These are phyloP conservation scores for Laetiporus sulphureus DNA, from an alignment of 1,284 basidiomycete genomes.

Conservation along the genomic window DNA sequence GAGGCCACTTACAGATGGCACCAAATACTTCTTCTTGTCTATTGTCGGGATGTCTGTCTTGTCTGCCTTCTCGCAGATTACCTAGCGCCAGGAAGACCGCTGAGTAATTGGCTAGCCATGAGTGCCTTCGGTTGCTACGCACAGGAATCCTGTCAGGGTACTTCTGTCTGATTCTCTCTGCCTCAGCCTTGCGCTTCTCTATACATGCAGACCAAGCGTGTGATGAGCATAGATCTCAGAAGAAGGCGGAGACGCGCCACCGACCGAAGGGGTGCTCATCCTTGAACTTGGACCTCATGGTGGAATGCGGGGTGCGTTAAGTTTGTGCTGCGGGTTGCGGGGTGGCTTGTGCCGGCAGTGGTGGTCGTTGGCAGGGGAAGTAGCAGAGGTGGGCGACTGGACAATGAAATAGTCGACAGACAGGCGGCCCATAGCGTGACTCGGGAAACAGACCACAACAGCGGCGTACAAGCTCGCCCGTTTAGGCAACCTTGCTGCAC, in stretches of 20 bases:
- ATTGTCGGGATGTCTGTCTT: conserved; percentile 98
- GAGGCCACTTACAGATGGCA: conserved; percentile 73
- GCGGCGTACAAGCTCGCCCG: conserved; percentile 19
- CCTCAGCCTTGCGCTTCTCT: conserved; percentile 99
- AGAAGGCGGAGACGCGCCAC: conserved; percentile 25
- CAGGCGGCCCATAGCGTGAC: conserved; percentile 24
- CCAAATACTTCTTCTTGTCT: conserved; percentile 99
- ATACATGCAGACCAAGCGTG: conserved; percentile 10
- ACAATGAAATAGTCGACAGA: conserved; percentile 19
- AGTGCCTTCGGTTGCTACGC: conserved; percentile 27
- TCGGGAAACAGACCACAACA: conserved; percentile 28
- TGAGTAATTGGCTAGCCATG: conserved; percentile 12
- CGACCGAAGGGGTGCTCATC: conserved; percentile 98
- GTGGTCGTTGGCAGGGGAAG: conserved; percentile 10
- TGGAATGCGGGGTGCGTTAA: conserved; percentile 6
- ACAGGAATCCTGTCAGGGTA: conserved; percentile 98
- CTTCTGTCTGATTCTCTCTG: conserved; percentile 96
- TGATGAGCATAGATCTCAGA: conserved; percentile 21
- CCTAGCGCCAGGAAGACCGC: conserved; percentile 39
- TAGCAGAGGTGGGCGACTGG: conserved; percentile 16
- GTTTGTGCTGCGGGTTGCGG: neutral
- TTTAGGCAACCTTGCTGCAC: no score
- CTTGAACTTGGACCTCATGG: conserved; percentile 98
- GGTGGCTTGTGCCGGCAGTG: conserved; percentile 2
- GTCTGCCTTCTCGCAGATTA: conserved; percentile 99